Base-by-base conservation (phyloP, 768 basidiomycete species). In the Hericium rajendrae region DNA sequence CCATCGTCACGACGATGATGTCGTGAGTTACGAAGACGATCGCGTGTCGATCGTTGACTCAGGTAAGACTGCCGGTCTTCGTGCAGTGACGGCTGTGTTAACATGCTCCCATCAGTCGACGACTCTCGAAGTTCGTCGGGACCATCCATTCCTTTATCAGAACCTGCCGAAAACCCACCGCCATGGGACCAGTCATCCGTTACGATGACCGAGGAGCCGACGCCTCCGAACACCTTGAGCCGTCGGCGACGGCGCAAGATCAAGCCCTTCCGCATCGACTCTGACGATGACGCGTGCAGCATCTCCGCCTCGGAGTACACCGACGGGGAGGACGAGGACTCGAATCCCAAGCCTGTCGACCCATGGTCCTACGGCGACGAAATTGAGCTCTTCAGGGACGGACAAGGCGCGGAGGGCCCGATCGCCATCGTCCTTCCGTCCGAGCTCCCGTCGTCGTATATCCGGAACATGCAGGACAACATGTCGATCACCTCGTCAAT, bases 251-350 rank as follows among this genome's bases (percentile, higher is more conserved):
- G 60, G 16, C 60, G 57, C 54, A 59, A 49, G 41, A 39, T 15
- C 43, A 61, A 48, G 18, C 57, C 55, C 8, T 63, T 59, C 38
- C 37, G 49, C 41, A 51, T 63, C 37, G 18, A 57, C 38, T 59
- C 60, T 0, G 62, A 48, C 22, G 60, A 63, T 12, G 62, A 63
- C 20, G 38, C 12, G 75, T 2, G 81, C 28, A 32, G 78, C 60
- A 53, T 57, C 2, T 63, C 79, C 48, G 69, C 74, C 60, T 75
- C 78, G 1, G 80, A 78, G 57, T 73, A 73, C 39, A 71, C 63
- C 4, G 60, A 53, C 26, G 62, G 61, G 16, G 69, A 72, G 6
- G 64, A 58, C 4, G 63, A 67, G 4, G 70, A 68, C 26, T 68
- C 61, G 54, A 10, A 57, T 55, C 46, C 49, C 28, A 8, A 51